These are phyloP conservation scores for Populus trichocarpa DNA, from an alignment of 441 rosid genomes.

Conservation along the genomic window DNA sequence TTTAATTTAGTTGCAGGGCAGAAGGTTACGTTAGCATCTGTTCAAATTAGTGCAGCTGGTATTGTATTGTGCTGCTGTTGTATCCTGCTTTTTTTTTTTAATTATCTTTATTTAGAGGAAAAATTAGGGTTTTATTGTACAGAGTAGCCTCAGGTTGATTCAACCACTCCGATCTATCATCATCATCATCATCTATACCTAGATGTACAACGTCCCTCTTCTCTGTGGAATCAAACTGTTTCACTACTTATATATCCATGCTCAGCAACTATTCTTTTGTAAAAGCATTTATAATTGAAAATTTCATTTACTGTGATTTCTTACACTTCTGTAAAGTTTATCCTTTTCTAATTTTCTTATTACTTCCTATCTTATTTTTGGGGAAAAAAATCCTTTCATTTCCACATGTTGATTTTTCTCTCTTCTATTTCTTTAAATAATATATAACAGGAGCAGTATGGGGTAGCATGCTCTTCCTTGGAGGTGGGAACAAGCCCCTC, in stretches of 20 bases:
- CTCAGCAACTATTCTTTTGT: neutral
- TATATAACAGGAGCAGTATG: slow-evolving; percentile 66
- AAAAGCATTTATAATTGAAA: neutral
- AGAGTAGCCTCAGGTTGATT: neutral
- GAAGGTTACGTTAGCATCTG: neutral
- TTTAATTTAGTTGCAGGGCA: neutral
- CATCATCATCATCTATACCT: neutral
- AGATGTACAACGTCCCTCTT: neutral
- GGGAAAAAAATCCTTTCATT: neutral
- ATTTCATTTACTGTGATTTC: neutral
- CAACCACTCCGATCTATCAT: neutral
- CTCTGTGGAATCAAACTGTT: neutral
- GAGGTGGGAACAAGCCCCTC: slow-evolving; percentile 58
- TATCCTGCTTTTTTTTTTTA: neutral
- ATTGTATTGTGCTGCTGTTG: neutral
- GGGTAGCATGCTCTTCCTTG: slow-evolving; percentile 45
- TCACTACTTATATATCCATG: neutral
- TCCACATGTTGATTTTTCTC: neutral
- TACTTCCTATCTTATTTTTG: neutral
- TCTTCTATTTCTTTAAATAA: neutral
- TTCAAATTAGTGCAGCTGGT: neutral
- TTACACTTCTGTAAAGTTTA: neutral
- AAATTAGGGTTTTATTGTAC: neutral
- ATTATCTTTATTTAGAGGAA: neutral
- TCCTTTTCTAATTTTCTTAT: neutral